Base-by-base conservation (phyloP, 2,329 filamentous ascomycete species). In the Phialophora macrospora region DNA sequence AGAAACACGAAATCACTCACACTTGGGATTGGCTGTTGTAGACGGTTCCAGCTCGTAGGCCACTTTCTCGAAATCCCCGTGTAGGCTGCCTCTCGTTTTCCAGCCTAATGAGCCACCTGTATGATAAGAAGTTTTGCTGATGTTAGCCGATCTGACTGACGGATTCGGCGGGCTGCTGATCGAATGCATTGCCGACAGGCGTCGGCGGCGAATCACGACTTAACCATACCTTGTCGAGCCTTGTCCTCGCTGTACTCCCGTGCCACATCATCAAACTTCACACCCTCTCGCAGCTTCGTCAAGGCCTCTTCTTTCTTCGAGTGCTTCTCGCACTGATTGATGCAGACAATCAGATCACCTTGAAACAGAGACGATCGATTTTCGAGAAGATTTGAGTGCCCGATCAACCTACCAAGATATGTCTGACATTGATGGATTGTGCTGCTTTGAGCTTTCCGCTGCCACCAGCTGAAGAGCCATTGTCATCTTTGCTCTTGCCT, bases 171-270 rank as follows among this genome's bases (percentile, higher is more conserved):
- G 32, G 44, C 41, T 34, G 58, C 58, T 60, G 58, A 60, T 34
- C 8, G 46, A 52, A 26, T 38, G 58, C 44, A 52, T 17, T 60
- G 46, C 46, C 58, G 26, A 60, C 41, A 32, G 6, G 34, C 20
- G 34, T 48, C 20, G 61, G 61, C 30, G n/a, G 56, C 56, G 46
- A 20, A 59, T 30, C 17, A 44, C 38, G 17, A 44, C 38, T 44
- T n/a, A 20, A 8, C 38, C 41, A 48, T 74, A 81, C 80, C 84
- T 74, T 86, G 83, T 68, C 86, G 75, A 22, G 86, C 87, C 75
- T 89, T 89, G 74, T 89, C 87, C 76, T 89, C 87, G 2, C 85
- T 87, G 73, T 84, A 87, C 69, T 88, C 86, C 57, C 85, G 76
- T 17, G 87, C 87, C 1, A 89, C 86, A 14, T 88, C 86, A 72